Conservation (phyloP, 331 rosid species). For the Acacia concinna region DNA sequence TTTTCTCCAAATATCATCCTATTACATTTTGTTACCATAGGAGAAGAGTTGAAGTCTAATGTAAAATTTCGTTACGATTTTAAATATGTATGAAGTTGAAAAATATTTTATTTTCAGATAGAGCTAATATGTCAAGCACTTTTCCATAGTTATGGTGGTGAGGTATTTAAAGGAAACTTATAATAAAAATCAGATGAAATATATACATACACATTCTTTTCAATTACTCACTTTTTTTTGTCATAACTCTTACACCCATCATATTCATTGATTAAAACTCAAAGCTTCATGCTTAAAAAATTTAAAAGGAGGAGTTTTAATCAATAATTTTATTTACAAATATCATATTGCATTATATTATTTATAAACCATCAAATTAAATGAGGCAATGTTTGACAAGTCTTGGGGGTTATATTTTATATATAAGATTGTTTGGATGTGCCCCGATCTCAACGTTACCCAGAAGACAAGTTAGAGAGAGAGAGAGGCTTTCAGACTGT, state of each 20-base stretch:
- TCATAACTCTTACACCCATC: no score
- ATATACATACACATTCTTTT: background rate
- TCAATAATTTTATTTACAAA: no score
- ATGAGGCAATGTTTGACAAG: background rate
- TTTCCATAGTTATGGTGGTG: background rate
- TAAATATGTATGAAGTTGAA: background rate
- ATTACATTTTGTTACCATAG: no score
- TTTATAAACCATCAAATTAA: background rate
- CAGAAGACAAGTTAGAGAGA: background rate
- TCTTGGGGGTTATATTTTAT: background rate
- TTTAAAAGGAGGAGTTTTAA: no score
- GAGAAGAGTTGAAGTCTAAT: background rate
- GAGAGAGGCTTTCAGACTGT: slow-evolving; percentile 9
- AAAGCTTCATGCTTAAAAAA: no score
- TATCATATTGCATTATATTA: no score
- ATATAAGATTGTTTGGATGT: slow-evolving; percentile 21
- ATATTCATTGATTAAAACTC: no score
- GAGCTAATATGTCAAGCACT: background rate
- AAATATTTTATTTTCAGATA: no score
- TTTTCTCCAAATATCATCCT: background rate
- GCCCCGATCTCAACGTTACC: slow-evolving; percentile 31
- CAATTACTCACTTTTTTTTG: no score
- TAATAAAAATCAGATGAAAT: background rate
- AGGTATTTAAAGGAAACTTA: no score
- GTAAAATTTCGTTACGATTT: background rate